phyloP scores from a whole-genome alignment of 305 asterid genomes.

The Solanum chacoense region DNA sequence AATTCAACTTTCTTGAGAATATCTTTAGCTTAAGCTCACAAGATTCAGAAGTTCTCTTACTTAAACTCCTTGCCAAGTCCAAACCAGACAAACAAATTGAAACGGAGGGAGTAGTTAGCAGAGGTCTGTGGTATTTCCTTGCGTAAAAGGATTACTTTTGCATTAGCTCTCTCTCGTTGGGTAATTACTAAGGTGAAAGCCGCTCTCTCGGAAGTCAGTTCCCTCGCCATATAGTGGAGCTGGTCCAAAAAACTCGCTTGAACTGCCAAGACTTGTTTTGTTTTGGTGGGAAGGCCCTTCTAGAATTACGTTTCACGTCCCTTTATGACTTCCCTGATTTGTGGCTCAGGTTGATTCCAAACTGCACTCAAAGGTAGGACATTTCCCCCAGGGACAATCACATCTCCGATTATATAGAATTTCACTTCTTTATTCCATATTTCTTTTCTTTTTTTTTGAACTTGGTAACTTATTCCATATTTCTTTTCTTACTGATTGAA shows the following conservation, averaged over 20 bases:
- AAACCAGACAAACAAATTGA: not conserved
- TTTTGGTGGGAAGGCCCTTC: not conserved
- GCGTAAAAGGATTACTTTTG: not conserved
- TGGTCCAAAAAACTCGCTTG: not conserved
- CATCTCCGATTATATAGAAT: not conserved
- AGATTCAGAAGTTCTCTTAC: not conserved
- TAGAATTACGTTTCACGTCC: not conserved
- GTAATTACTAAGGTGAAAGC: not conserved
- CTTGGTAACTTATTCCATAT: not conserved
- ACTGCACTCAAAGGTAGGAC: not conserved
- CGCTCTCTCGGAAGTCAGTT: not conserved
- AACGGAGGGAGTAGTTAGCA: not conserved
- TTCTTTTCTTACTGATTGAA: not conserved
- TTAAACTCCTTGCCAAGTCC: not conserved
- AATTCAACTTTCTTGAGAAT: not conserved
- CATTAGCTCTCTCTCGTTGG: not conserved
- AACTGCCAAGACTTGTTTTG: not conserved
- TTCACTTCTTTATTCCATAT: not conserved
- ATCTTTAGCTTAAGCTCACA: not conserved
- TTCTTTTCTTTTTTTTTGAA: not conserved
- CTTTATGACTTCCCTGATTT: not conserved
- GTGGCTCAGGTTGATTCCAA: not conserved
- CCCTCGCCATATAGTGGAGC: not conserved
- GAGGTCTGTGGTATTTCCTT: not conserved
- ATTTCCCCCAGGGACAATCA: not conserved